Conservation (phyloP, 208 protist genomes). For the Angomonas deanei region DNA sequence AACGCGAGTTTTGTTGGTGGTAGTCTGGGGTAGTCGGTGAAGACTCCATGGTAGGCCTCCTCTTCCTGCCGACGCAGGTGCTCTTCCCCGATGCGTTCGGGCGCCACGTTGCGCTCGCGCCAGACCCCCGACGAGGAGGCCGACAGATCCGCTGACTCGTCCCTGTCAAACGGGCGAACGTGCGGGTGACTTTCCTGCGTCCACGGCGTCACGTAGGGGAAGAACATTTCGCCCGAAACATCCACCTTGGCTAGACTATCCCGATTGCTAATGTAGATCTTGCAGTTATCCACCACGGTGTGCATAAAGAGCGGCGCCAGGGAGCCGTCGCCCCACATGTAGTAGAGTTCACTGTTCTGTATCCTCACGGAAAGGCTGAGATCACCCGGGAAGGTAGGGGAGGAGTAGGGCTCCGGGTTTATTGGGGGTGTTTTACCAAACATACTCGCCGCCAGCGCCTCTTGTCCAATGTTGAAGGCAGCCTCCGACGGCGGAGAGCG, state of each 20-base stretch:
- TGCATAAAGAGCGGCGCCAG: slow-evolving; percentile 38
- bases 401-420: slow-evolving; percentile 25
- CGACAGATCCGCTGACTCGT: neutral
- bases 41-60: neutral
- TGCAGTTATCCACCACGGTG: slow-evolving; percentile 15
- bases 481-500: slow-evolving; percentile 7
- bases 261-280: slow-evolving; percentile 25
- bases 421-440: neutral
- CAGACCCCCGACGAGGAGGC: neutral
- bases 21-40: neutral
- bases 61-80: neutral
- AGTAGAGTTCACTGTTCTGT: slow-evolving; percentile 34
- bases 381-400: slow-evolving; percentile 40
- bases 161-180: neutral
- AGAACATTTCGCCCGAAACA: slow-evolving; percentile 19
- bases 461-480: slow-evolving; percentile 15
- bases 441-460: slow-evolving; percentile 9
- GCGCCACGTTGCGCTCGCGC: neutral
- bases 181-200: neutral
- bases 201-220: slow-evolving; percentile 7
- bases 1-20: slow-evolving; percentile 1
- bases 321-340: slow-evolving; percentile 38
- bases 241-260: slow-evolving; percentile 34
- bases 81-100: neutral
- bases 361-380: slow-evolving; percentile 25